A percentile compares a stretch with the other conserved stretches of the same genome.
Evolutionary conservation across 805 yeast species (phyloP).

Genomic region (Starmerella sirachaensis): DNA sequence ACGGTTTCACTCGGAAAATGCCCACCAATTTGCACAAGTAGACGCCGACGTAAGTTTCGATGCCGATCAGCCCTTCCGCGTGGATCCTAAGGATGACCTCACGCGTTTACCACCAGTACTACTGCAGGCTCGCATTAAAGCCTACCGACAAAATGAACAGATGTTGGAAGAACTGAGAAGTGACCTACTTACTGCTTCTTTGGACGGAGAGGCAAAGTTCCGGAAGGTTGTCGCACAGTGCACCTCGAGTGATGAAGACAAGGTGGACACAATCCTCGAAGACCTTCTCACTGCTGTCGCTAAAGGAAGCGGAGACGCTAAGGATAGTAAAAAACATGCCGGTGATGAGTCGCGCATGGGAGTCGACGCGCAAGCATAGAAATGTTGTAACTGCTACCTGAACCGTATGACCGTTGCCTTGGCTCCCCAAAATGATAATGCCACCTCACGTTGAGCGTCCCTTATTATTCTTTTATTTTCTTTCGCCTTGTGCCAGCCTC

Average conservation of each 20-base stretch:
- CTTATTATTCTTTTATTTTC: not conserved
- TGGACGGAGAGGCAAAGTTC: conserved; percentile 60
- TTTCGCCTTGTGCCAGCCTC: conserved; percentile 25
- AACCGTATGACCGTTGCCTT: not conserved
- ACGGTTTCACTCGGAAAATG: conserved; percentile 34
- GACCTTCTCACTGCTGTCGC: conserved; percentile 85
- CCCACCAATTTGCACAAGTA: conserved; percentile 26
- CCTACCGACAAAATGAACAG: conserved; percentile 61
- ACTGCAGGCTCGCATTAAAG: conserved; percentile 59
- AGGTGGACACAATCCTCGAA: conserved; percentile 69
- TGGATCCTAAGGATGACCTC: conserved; percentile 23
- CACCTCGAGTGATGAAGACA: conserved; percentile 71
- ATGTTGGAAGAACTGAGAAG: conserved; percentile 42
- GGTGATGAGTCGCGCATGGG: too few relatives aligned
- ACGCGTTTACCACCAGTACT: conserved; percentile 21
- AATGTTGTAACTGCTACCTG: too few relatives aligned
- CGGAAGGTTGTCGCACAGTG: conserved; percentile 80
- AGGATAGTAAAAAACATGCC: too few relatives aligned
- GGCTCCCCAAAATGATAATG: not conserved
- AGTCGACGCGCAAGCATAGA: conserved; percentile 1
- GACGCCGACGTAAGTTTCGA: conserved; percentile 27
- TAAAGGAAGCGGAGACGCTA: conserved; percentile 45
- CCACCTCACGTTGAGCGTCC: not conserved
- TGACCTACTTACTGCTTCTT: conserved; percentile 42
- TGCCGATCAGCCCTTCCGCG: conserved; percentile 79